A percentile compares a stretch with the other conserved stretches of the same genome.
These are phyloP conservation scores for Debaryomyces fabryi DNA, from an alignment of 1,139 yeast species.

Conservation along the genomic window DNA sequence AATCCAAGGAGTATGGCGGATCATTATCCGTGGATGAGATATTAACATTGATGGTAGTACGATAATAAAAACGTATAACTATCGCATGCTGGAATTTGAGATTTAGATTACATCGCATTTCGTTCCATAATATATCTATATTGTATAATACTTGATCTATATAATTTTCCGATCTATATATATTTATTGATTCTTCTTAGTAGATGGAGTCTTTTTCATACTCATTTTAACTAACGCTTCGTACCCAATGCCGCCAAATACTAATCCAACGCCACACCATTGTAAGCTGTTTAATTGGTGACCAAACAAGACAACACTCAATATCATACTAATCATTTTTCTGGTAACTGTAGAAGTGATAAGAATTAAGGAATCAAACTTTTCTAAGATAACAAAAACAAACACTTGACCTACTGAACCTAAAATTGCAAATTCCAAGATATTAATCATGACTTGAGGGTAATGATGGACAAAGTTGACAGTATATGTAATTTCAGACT, in stretches of 20 bases:
- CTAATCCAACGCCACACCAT: constrained; percentile 78
- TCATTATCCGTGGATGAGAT: constrained; percentile 25
- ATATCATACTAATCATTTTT: constrained; percentile 91
- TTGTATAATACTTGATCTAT: not conserved
- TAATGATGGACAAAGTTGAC: constrained; percentile 44
- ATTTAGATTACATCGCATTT: constrained; percentile 2
- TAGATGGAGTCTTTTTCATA: not conserved
- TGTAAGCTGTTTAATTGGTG: constrained; percentile 66
- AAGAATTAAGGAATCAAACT: constrained; percentile 79
- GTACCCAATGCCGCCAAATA: constrained; percentile 67
- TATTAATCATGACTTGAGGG: constrained; percentile 55
- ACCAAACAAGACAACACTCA: constrained; percentile 84
- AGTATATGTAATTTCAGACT: constrained; percentile 52
- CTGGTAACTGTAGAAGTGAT: constrained; percentile 95
- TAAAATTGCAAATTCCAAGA: constrained; percentile 68
- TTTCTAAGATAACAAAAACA: constrained; percentile 80
- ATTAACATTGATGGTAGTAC: constrained; percentile 20
- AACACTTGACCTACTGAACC: constrained; percentile 94
- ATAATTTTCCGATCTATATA: not conserved
- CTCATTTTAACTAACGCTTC: constrained; percentile 23
- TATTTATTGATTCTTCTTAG: constrained; percentile 8
- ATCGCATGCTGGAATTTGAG: not conserved
- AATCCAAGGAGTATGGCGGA: constrained; percentile 20
- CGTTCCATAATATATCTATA: not conserved
- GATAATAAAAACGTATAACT: not conserved